These are phyloP conservation scores for Pseudopithomyces maydicus DNA, from an alignment of 2,329 filamentous ascomycete genomes.

Conservation along the genomic window DNA sequence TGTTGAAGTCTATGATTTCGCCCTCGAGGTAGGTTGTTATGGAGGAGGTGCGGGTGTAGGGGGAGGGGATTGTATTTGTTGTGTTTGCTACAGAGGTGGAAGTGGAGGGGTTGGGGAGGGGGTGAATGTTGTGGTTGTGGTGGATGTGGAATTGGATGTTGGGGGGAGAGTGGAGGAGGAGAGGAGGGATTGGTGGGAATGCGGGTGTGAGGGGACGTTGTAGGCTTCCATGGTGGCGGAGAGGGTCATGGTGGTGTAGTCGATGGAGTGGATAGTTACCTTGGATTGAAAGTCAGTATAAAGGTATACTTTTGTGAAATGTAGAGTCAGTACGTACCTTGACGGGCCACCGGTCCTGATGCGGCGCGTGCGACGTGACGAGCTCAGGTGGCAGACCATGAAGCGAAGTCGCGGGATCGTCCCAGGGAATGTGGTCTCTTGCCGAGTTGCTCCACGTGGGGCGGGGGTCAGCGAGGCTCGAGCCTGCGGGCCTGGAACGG, in stretches of 20 bases:
- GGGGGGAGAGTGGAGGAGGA: conserved; percentile 13
- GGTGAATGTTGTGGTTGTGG: too few species aligned
- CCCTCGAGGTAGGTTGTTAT: conserved; percentile 72
- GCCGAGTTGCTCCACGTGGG: conserved; percentile 47
- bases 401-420: conserved; percentile 20
- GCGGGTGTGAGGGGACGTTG: conserved; percentile 62
- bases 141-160: too few species aligned
- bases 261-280: conserved; percentile 67
- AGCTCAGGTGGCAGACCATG: conserved; percentile 24
- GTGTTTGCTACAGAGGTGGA: too few species aligned
- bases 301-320: neutral
- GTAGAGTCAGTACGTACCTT: conserved; percentile 38
- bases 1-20: conserved; percentile 67
- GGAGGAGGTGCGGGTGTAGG: conserved; percentile 44
- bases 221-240: conserved; percentile 73
- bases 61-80: too few species aligned
- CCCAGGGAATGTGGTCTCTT: conserved; percentile 34
- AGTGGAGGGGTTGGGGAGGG: too few species aligned
- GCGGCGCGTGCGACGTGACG: conserved; percentile 26
- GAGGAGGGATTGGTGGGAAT: conserved; percentile 35
- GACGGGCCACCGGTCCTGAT: conserved; percentile 69
- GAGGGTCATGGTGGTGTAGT: conserved; percentile 65
- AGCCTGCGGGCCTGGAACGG: conserved; percentile 20
- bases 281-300: neutral
- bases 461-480: conserved; percentile 32